Conservation (phyloP, 2,329 filamentous ascomycete genomes). For the Rutstroemia sp. region DNA sequence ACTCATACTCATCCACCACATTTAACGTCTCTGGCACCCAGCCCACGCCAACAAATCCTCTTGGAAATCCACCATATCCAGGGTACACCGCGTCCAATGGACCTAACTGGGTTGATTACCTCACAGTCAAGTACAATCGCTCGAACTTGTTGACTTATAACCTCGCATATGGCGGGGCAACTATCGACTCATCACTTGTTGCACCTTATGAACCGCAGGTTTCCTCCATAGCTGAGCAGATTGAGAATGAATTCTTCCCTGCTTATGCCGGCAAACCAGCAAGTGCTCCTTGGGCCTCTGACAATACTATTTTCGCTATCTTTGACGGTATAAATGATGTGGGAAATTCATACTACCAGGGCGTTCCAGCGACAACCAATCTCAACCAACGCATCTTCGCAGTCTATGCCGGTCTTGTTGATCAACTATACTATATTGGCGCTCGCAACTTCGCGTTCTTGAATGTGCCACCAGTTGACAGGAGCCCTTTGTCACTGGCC, state of each 20-base stretch:
- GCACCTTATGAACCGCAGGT: constrained; percentile 31
- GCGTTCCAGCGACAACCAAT: constrained; percentile 22
- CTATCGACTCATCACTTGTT: constrained; percentile 33
- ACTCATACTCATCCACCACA: constrained; percentile 34
- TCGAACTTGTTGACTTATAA: constrained; percentile 43
- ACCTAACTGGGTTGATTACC: constrained; percentile 48
- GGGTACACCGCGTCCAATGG: constrained; percentile 37
- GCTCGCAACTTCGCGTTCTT: constrained; percentile 52
- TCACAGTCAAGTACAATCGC: constrained; percentile 37
- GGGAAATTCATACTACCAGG: constrained; percentile 39
- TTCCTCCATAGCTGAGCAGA: constrained; percentile 32
- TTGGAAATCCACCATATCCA: constrained; percentile 35
- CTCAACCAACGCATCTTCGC: constrained; percentile 37
- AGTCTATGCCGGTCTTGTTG: constrained; percentile 35
- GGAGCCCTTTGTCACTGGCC: constrained; percentile 40
- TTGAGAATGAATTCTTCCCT: constrained; percentile 36
- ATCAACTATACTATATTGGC: constrained; percentile 43
- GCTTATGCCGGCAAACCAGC: constrained; percentile 30
- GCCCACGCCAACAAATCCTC: constrained; percentile 31
- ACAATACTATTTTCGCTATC: constrained; percentile 19
- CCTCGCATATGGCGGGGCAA: constrained; percentile 40
- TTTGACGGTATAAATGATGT: constrained; percentile 53
- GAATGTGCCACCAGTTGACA: constrained; percentile 51
- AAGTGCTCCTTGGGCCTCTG: constrained; percentile 17
- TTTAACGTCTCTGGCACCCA: constrained; percentile 31